Base-by-base conservation (phyloP, 2,329 filamentous ascomycete species). In the Nemania sp. region DNA sequence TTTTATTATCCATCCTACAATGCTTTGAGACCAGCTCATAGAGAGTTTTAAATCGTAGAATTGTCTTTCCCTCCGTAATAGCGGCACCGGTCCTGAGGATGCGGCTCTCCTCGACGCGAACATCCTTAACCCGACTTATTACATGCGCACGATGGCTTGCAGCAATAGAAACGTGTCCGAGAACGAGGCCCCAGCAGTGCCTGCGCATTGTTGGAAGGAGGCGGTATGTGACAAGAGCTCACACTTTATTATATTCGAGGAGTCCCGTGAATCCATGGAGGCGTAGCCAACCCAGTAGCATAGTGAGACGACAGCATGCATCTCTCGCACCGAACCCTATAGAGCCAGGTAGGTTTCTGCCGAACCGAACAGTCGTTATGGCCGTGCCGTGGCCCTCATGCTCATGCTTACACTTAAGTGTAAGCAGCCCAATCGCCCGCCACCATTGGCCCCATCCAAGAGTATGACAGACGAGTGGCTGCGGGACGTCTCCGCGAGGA, bases 391-490 rank as follows among this genome's bases (percentile, higher is more conserved):
- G n/a, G n/a, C n/a, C 32, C 15, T 38, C 54, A 51, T 32, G 22
- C 49, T 43, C 32, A 64, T 55, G 60, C 66, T 68, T 27, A 62
- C 45, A 26, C 1, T 38, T 56, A 57, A 63, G 27, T 24, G 47
- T 18, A 49, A 63, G 62, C 51, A 74, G 70, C 52, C 47, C 62
- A 64, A 47, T 65, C 66, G 32, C 29, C 68, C 11, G 80, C 82
- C 54, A 77, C 80, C 49, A 78, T 83, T 69, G 94, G 94, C 0
- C 96, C 96, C 2, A 86, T 98, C 76, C 87, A 90, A 71, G 95
- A 98, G 80, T 99, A 99, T 80, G 92, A 98, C 79, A 85, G 87
- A 67, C 88, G 95, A 54, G 94, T 99, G 8, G 84, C 89, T 54
- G 82, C 85, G 51, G 93, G 94, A 11, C 84, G 88, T 56, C 79